These are phyloP conservation scores for Suhomyces anneliseae DNA, from an alignment of 1,139 yeast species.

Conservation along the genomic window DNA sequence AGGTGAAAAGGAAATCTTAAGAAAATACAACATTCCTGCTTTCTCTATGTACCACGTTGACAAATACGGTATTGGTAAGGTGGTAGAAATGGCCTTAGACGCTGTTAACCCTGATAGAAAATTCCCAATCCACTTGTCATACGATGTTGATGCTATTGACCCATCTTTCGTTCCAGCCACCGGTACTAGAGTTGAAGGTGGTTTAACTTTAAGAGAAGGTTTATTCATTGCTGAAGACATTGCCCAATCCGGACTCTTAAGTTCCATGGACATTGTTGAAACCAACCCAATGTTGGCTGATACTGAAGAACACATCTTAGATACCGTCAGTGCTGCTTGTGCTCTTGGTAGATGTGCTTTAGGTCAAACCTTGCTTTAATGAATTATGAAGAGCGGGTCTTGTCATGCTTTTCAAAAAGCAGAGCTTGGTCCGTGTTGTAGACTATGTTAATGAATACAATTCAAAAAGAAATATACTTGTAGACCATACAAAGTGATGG, in stretches of 20 bases:
- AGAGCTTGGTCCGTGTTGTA: neutral
- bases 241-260: slow-evolving; percentile 83
- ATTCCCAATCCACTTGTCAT: slow-evolving; percentile 82
- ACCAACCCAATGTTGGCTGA: slow-evolving; percentile 90
- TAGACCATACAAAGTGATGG: too few species aligned
- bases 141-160: slow-evolving; percentile 96
- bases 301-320: slow-evolving; percentile 70
- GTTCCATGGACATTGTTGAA: slow-evolving; percentile 89
- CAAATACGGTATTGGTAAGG: slow-evolving; percentile 88
- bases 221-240: slow-evolving; percentile 88
- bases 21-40: slow-evolving; percentile 74
- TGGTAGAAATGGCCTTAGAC: slow-evolving; percentile 87
- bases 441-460: neutral
- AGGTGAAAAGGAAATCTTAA: slow-evolving; percentile 76
- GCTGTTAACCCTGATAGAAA: slow-evolving; percentile 73
- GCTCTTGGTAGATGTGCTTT: slow-evolving; percentile 92
- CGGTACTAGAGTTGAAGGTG: slow-evolving; percentile 97
- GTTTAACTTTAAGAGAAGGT: slow-evolving; percentile 91
- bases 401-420: neutral
- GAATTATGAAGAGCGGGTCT: neutral
- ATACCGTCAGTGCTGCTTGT: slow-evolving; percentile 87
- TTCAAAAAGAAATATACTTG: too few species aligned
- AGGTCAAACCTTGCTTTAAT: slow-evolving; percentile 80
- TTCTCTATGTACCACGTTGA: slow-evolving; percentile 96
- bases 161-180: slow-evolving; percentile 95